Conservation (phyloP, 2,329 filamentous ascomycete species). For the Emmonsiellopsis sp. region DNA sequence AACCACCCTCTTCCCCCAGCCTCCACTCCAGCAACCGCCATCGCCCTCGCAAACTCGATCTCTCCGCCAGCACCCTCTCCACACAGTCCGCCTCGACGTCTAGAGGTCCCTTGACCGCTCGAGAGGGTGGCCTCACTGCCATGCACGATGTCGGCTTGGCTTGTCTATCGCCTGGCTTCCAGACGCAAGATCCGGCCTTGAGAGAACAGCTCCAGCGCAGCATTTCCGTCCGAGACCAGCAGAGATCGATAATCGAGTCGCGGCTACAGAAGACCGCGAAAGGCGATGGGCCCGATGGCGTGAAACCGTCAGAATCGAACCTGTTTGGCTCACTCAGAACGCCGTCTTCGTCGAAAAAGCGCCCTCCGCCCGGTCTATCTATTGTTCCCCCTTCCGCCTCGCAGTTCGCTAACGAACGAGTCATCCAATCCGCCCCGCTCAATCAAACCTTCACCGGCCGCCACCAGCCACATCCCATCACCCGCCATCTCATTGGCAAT, state of each 20-base stretch:
- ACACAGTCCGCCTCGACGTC: constrained; percentile 55
- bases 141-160: constrained; percentile 92
- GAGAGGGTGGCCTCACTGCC: constrained; percentile 58
- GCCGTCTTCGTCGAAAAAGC: constrained; percentile 41
- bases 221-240: constrained; percentile 85
- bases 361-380: constrained; percentile 67
- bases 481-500: constrained; percentile 69
- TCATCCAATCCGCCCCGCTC: constrained; percentile 92
- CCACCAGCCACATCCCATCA: constrained; percentile 65
- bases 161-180: constrained; percentile 89
- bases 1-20: constrained; percentile 73
- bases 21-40: constrained; percentile 54
- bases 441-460: constrained; percentile 92
- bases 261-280: constrained; percentile 81
- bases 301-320: constrained; percentile 44
- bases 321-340: constrained; percentile 33
- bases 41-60: constrained; percentile 36
- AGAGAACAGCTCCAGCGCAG: constrained; percentile 91
- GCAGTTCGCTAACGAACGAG: constrained; percentile 84
- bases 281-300: constrained; percentile 55
- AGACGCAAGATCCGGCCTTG: constrained; percentile 94
- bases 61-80: constrained; percentile 34
- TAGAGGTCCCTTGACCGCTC: constrained; percentile 58
- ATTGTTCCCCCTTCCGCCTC: constrained; percentile 92
- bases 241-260: constrained; percentile 88